Evolutionary conservation across 257 asterid genomes (phyloP).

Genomic region (Osmanthus fragrans): DNA sequence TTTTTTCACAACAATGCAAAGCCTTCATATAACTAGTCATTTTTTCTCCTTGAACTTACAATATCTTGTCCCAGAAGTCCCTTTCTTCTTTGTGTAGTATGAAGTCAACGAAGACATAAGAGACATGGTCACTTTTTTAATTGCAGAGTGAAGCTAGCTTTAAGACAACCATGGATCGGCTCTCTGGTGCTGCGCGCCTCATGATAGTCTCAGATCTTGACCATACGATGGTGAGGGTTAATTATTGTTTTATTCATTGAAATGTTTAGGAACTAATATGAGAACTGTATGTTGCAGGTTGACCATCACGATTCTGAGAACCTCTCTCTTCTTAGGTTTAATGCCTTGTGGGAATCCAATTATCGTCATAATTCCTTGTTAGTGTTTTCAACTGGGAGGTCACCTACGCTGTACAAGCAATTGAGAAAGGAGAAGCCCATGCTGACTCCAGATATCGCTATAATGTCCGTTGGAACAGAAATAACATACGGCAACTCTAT

Average conservation of each 20-base stretch:
- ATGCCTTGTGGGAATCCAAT: constrained; percentile 93
- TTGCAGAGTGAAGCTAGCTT: constrained; percentile 45
- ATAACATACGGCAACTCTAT: constrained; percentile 92
- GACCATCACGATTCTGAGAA: constrained; percentile 87
- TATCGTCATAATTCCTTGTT: constrained; percentile 85
- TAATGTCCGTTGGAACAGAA: constrained; percentile 98
- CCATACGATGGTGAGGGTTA: constrained; percentile 77
- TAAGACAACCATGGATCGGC: constrained; percentile 62
- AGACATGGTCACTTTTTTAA: constrained; percentile 15
- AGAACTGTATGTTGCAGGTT: constrained; percentile 56
- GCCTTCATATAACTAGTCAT: not conserved
- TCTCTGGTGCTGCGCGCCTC: constrained; percentile 66
- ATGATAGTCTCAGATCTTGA: constrained; percentile 99
- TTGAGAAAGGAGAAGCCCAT: constrained; percentile 95
- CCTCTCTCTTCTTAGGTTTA: constrained; percentile 85
- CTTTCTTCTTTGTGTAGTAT: not conserved
- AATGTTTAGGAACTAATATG: constrained; percentile 19
- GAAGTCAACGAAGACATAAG: not conserved
- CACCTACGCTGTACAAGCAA: constrained; percentile 86
- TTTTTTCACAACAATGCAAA: not conserved
- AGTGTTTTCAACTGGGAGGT: constrained; percentile 97
- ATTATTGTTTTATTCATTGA: constrained; percentile 8
- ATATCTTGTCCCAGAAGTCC: not conserved
- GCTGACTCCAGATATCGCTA: constrained; percentile 94
- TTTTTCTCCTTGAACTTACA: not conserved